Base-by-base conservation (phyloP, 108 stramenopile species). In the Aurantiochytrium sp. region DNA sequence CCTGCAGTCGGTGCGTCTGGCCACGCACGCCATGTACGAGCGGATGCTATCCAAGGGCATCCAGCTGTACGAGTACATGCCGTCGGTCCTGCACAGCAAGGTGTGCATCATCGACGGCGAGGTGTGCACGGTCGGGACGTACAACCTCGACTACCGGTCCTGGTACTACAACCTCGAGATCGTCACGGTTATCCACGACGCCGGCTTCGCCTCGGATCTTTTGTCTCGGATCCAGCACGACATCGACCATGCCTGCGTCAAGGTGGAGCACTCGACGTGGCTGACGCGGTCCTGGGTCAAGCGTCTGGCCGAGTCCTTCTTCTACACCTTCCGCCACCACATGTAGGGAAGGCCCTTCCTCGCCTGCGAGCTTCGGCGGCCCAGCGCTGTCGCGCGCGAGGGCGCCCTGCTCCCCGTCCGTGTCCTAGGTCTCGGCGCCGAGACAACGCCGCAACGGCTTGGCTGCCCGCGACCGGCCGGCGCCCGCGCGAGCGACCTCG, bases 161-260 rank as follows among this genome's bases (percentile, higher is more conserved):
- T 81, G 73, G 73, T 81, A 81, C 45, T 48, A 81, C 73, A 81
- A 81, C 45, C 73, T 81, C 8, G 73, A 81, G 73, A 81, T 81
- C 39, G 73, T 81, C 12, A 81, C 73, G n/a, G 73, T 81, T 15
- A 81, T 81, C 73, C 73, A 81, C 30, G 73, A 81, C 45, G 12
- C 6, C 12, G 45, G 45, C 27, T 81, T 81, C 24, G 39, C 73
- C 32, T 12, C 39, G n/a, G 73, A 81, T 12, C 45, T 81, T 5
- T 24, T 48, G n/a, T 12, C 39, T 12, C 39, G 73, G 6, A 81
- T 81, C 19, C 42, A 81, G 73, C 73, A 48, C 42, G 73, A 81
- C 4, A 81, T 81, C 32, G 73, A 81, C 6, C 73, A 81, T 27
- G 30, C 21, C 39, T 81, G 73, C 73, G 39, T 27, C 27, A 41